Conservation (phyloP, 192 early-diverging fungal species). For the Mortierella alpina region DNA sequence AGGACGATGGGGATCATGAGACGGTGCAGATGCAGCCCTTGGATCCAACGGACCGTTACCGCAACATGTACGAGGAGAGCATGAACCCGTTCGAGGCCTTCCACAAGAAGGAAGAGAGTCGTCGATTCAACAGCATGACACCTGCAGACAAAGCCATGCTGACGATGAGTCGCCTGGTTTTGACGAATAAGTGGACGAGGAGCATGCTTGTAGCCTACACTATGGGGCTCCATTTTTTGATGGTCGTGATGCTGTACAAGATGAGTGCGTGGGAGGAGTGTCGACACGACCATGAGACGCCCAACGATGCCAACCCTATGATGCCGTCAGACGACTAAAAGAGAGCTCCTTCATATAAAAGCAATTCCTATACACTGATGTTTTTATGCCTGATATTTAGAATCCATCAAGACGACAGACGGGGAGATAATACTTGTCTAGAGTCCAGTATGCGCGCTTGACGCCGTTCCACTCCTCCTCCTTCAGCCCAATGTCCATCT, state of each 20-base stretch:
- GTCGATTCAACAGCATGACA: constrained; percentile 79
- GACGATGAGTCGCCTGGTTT: constrained; percentile 69
- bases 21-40: constrained; percentile 49
- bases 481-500: constrained; percentile 78
- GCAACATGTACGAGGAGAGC: constrained; percentile 84
- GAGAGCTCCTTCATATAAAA: too few species aligned
- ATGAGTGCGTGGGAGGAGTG: constrained; percentile 75
- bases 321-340: constrained; percentile 29
- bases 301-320: constrained; percentile 56
- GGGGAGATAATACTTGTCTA: constrained; percentile 81
- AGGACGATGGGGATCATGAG: constrained; percentile 37
- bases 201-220: constrained; percentile 76
- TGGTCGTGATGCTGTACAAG: constrained; percentile 77
- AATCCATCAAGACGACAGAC: constrained; percentile 69
- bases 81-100: constrained; percentile 93
- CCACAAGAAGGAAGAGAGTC: constrained; percentile 76
- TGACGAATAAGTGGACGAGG: constrained; percentile 76
- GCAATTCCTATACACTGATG: too few species aligned
- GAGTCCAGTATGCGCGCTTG: constrained; percentile 79
- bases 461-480: constrained; percentile 93
- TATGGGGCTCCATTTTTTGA: constrained; percentile 80
- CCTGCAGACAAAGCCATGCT: constrained; percentile 78
- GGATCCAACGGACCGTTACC: constrained; percentile 75
- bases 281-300: constrained; percentile 66
- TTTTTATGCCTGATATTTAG: background rate